Percentiles rank a stretch among this genome's conserved stretches.
These are phyloP conservation scores for Neurospora sp. DNA, from an alignment of 495 filamentous ascomycete genomes.

Conservation along the genomic window DNA sequence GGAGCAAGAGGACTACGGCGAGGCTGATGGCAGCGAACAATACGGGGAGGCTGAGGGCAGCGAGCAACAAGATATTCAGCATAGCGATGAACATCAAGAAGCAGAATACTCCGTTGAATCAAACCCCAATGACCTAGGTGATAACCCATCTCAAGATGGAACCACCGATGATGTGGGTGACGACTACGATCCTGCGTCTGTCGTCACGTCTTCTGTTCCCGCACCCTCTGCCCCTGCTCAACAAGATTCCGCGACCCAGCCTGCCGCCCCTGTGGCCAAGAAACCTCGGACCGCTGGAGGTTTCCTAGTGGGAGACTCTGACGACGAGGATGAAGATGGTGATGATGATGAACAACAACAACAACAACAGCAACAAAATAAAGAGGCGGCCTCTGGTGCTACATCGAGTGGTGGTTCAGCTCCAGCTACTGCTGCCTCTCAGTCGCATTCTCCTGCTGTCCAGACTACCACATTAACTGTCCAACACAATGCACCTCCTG, in stretches of 20 bases:
- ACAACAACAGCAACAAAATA: background rate
- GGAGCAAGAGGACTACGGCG: slow-evolving; percentile 45
- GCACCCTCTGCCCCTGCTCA: background rate
- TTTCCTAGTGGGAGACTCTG: slow-evolving; percentile 70
- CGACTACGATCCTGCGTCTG: slow-evolving; percentile 41
- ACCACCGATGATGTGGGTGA: slow-evolving; percentile 34
- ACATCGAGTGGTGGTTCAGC: slow-evolving; percentile 11
- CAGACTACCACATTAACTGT: slow-evolving; percentile 9
- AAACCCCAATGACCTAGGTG: slow-evolving; percentile 35
- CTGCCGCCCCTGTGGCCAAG: slow-evolving; percentile 24
- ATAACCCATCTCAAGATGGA: slow-evolving; percentile 27
- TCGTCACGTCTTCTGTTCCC: slow-evolving; percentile 16
- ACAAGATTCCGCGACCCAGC: slow-evolving; percentile 5
- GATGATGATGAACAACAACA: background rate
- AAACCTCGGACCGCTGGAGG: slow-evolving; percentile 67
- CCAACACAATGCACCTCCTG: slow-evolving; percentile 15
- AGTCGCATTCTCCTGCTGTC: slow-evolving; percentile 16
- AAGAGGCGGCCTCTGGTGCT: slow-evolving; percentile 12
- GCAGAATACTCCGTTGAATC: slow-evolving; percentile 37
- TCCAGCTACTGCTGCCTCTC: slow-evolving; percentile 6
- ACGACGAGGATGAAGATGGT: slow-evolving; percentile 36
- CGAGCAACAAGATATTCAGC: slow-evolving; percentile 41
- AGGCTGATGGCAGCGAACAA: slow-evolving; percentile 31
- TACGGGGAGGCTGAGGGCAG: slow-evolving; percentile 23
- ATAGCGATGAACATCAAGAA: slow-evolving; percentile 37